phyloP scores from a whole-genome alignment of 2,329 filamentous ascomycete species.

The Verticillium tricorpus region DNA sequence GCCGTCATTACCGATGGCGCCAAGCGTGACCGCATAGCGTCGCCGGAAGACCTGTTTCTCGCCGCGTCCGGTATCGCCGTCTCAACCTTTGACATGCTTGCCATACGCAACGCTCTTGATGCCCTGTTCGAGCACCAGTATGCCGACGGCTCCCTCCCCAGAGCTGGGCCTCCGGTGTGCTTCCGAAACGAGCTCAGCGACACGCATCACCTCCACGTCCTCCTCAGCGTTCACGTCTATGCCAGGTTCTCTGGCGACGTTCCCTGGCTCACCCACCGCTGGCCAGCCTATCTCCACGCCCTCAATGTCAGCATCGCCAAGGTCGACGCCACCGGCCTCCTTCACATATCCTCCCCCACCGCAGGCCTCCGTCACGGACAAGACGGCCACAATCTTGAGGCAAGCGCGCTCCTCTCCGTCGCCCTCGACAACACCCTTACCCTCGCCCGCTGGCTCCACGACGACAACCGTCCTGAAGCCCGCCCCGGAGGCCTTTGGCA shows the following conservation, averaged over 20 bases:
- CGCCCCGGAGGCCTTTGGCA: conserved; percentile 10
- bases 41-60: conserved; percentile 55
- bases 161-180: conserved; percentile 40
- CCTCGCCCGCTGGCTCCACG: conserved; percentile 37
- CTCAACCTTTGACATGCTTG: conserved; percentile 21
- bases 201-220: conserved; percentile 55
- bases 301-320: conserved; percentile 26
- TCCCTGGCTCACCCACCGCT: conserved; percentile 34
- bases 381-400: conserved; percentile 46
- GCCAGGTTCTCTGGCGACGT: conserved; percentile 41
- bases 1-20: conserved; percentile 43
- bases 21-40: conserved; percentile 51
- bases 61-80: conserved; percentile 11
- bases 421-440: conserved; percentile 42
- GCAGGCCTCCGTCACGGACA: conserved; percentile 50
- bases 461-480: conserved; percentile 20
- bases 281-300: conserved; percentile 36
- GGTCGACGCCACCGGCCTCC: conserved; percentile 31
- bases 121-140: conserved; percentile 33
- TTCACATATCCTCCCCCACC: conserved; percentile 42
- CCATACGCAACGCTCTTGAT: conserved; percentile 41
- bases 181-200: conserved; percentile 33
- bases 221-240: conserved; percentile 46
- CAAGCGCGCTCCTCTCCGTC: conserved; percentile 47
- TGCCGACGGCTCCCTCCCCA: conserved; percentile 41